Conservation (phyloP, 1,284 basidiomycete species). For the Schizopora paradoxa region DNA sequence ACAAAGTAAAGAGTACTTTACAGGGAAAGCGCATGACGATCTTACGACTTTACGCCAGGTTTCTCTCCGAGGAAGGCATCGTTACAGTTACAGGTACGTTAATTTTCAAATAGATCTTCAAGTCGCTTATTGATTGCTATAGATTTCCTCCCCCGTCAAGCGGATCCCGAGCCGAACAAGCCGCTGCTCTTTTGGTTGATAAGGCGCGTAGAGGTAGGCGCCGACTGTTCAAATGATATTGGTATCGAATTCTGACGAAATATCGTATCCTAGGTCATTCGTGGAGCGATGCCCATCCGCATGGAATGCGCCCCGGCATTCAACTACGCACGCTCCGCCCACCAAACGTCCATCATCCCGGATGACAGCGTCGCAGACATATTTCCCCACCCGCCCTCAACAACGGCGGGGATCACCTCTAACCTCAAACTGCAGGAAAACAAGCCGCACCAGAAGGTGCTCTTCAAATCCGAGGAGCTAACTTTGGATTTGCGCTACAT, state of each 20-base stretch:
- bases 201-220: constrained; percentile 70
- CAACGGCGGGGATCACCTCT: constrained; percentile 13
- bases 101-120: not conserved
- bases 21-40: not conserved
- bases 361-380: constrained; percentile 40
- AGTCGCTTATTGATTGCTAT: not conserved
- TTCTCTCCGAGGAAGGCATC: constrained; percentile 77
- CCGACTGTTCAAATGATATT: not conserved
- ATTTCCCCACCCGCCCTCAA: constrained; percentile 20
- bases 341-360: constrained; percentile 53
- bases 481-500: constrained; percentile 75
- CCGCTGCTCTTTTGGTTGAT: constrained; percentile 84
- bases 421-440: constrained; percentile 13
- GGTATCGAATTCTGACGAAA: not conserved
- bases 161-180: constrained; percentile 38
- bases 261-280: constrained; percentile 50
- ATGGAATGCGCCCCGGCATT: constrained; percentile 91
- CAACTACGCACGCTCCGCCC: constrained; percentile 78
- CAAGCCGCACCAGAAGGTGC: constrained; percentile 48
- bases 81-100: constrained; percentile 66
- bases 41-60: constrained; percentile 34
- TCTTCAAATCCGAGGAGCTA: constrained; percentile 63
- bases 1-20: constrained; percentile 50
- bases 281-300: constrained; percentile 68
- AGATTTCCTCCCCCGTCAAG: constrained; percentile 78